A percentile compares a stretch with the other conserved stretches of the same genome.
phyloP scores from a whole-genome alignment of 2,329 filamentous ascomycete genomes.

The Ilyonectria robusta region DNA sequence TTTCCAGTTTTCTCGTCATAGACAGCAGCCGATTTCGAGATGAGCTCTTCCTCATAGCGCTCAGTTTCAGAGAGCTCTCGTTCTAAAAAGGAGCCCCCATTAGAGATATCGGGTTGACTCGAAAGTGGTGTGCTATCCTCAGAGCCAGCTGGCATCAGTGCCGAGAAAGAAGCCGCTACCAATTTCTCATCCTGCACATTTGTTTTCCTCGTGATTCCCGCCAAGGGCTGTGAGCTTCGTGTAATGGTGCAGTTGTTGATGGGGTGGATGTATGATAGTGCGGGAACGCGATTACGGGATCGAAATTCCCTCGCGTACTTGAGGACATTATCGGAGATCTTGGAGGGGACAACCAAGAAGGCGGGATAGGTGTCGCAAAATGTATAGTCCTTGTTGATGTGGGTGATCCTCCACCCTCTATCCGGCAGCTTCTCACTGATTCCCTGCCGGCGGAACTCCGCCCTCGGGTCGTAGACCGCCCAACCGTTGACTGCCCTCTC shows the following conservation, averaged over 20 bases:
- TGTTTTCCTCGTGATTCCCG: slow-evolving; percentile 87
- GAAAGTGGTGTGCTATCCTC: slow-evolving; percentile 53
- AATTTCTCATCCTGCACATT: slow-evolving; percentile 97
- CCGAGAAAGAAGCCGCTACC: slow-evolving; percentile 88
- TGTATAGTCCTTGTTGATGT: slow-evolving; percentile 89
- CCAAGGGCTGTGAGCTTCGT: slow-evolving; percentile 90
- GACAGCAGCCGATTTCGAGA: slow-evolving; percentile 57
- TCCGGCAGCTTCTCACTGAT: slow-evolving; percentile 85
- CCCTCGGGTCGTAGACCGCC: slow-evolving; percentile 86
- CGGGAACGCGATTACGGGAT: slow-evolving; percentile 89
- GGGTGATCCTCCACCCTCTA: slow-evolving; percentile 89
- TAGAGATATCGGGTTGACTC: slow-evolving; percentile 66
- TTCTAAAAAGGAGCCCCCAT: slow-evolving; percentile 53
- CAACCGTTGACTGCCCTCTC: slow-evolving; percentile 86
- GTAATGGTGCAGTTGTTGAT: slow-evolving; percentile 98
- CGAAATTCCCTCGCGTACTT: slow-evolving; percentile 94
- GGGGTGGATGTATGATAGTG: slow-evolving; percentile 93
- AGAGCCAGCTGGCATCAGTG: slow-evolving; percentile 51
- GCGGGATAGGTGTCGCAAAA: slow-evolving; percentile 96
- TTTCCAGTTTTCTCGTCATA: slow-evolving; percentile 73
- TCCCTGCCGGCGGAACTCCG: slow-evolving; percentile 90
- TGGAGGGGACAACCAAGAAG: slow-evolving; percentile 85
- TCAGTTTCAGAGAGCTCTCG: slow-evolving; percentile 74
- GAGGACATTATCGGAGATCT: slow-evolving; percentile 96
- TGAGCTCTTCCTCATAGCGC: slow-evolving; percentile 77